A percentile compares a stretch with the other conserved stretches of the same genome.
These are phyloP conservation scores for Copromyces sp. DNA, from an alignment of 495 filamentous ascomycete species.

Conservation along the genomic window DNA sequence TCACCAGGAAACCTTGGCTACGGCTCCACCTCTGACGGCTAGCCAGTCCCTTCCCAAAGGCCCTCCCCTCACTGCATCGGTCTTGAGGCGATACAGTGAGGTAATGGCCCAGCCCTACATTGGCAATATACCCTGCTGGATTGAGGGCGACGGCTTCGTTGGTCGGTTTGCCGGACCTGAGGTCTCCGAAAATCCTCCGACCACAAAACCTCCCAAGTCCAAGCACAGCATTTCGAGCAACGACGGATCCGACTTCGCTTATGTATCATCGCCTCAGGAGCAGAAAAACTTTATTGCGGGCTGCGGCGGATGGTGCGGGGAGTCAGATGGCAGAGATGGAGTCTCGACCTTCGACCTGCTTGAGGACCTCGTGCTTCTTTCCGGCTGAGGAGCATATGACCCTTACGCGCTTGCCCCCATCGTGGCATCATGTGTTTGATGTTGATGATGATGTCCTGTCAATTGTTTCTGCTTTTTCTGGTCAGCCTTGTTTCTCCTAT, in stretches of 20 bases:
- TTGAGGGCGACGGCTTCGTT: slow-evolving; percentile 3
- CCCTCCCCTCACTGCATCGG: not conserved
- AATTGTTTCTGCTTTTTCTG: not conserved
- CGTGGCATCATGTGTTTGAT: not conserved
- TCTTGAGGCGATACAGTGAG: not conserved
- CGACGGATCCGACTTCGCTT: not conserved
- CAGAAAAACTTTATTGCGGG: not conserved
- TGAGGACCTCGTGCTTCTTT: not conserved
- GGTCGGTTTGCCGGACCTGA: not conserved
- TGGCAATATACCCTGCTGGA: slow-evolving; percentile 6
- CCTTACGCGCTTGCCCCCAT: not conserved
- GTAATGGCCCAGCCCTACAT: not conserved
- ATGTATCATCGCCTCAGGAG: not conserved
- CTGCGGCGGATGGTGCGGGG: not conserved
- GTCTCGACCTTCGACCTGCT: not conserved
- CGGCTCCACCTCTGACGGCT: not conserved
- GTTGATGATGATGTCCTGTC: not conserved
- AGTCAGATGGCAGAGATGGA: not conserved
- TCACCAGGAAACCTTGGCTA: not conserved
- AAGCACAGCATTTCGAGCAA: not conserved
- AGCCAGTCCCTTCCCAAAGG: not conserved
- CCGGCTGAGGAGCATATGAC: not conserved
- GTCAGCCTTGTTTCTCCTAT: not conserved
- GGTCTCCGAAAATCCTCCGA: not conserved
- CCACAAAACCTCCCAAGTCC: not conserved